Percentiles rank a stretch among this genome's conserved stretches.
These are phyloP conservation scores for Poa pratensis DNA, from an alignment of 176 grass and related monocot species.

Conservation along the genomic window DNA sequence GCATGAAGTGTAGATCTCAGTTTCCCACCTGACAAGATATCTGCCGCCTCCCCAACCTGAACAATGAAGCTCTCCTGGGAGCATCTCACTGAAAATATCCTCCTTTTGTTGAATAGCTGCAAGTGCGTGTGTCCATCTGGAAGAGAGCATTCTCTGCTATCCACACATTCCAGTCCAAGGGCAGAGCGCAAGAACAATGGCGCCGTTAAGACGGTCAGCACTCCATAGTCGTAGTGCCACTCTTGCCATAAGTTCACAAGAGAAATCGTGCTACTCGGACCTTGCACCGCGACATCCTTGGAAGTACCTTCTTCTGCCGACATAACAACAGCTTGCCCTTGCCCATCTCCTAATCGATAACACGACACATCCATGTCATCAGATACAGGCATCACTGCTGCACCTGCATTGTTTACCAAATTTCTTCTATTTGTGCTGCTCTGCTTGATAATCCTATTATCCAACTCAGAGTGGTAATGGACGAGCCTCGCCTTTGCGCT, in stretches of 20 bases:
- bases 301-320: neutral
- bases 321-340: neutral
- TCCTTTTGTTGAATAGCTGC: constrained; percentile 66
- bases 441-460: constrained; percentile 64
- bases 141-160: constrained; percentile 48
- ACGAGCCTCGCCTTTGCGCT: constrained; percentile 85
- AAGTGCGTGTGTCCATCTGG: constrained; percentile 62
- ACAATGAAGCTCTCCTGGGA: constrained; percentile 73
- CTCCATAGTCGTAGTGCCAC: constrained; percentile 94
- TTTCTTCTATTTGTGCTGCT: constrained; percentile 35
- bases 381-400: neutral
- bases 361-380: neutral
- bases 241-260: constrained; percentile 80
- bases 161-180: constrained; percentile 39
- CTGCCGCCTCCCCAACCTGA: constrained; percentile 83
- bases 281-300: neutral
- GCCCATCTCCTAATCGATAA: too few species aligned
- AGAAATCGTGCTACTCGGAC: neutral
- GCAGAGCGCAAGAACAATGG: constrained; percentile 64
- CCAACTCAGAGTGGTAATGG: constrained; percentile 83
- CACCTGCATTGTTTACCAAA: constrained; percentile 7
- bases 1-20: constrained; percentile 82
- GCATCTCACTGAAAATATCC: constrained; percentile 67
- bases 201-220: constrained; percentile 78
- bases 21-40: constrained; percentile 75